Base-by-base conservation (phyloP, 176 grass and related monocot genomes). In the Ananas comosus region DNA sequence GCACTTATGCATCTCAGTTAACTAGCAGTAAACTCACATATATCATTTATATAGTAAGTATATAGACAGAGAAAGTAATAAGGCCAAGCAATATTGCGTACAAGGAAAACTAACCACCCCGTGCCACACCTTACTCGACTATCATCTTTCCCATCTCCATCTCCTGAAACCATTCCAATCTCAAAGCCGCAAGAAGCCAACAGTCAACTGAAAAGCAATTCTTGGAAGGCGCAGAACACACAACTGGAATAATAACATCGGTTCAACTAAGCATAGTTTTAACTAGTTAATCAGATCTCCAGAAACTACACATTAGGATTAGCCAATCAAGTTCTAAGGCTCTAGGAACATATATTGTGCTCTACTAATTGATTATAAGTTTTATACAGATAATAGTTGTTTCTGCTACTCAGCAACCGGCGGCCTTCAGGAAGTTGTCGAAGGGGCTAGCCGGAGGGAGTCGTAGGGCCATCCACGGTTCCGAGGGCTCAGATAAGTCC, bases 381-480 rank as follows among this genome's bases (percentile, higher is more conserved):
- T 83, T 79, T 21, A 19, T 68, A 79, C 19, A 27, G 69, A 53
- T 74, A 23, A 57, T 79, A 69, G 85, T 75, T 51, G 24, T 71
- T 71, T 68, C 29, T 71, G 73, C 49, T 82, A 27, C 23, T 87
- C 49, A 85, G 78, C 86, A 83, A 82, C 81, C 78, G 0, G 88
- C 88, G 2, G 84, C 94, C 81, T 93, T 99, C 2, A 99, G 13
- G 78, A 99, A 99, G 82, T 99, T 93, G 76, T 99, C 94, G 2
- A 99, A 99, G 17, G 89, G 89, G 68, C 94, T 99, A 0, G 94
- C 87, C 0, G 94, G 94, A 72, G 94, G 89, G 11, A 99, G 85
- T 75, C 88, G 85, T 50, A 93, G 87, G 12, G 78, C 63, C 2
- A 67, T 83, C 75, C 84, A 80, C 12, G 82, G 72, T 51, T 93